Base-by-base conservation (phyloP, 2,329 filamentous ascomycete species). In the Aureobasidium musti region DNA sequence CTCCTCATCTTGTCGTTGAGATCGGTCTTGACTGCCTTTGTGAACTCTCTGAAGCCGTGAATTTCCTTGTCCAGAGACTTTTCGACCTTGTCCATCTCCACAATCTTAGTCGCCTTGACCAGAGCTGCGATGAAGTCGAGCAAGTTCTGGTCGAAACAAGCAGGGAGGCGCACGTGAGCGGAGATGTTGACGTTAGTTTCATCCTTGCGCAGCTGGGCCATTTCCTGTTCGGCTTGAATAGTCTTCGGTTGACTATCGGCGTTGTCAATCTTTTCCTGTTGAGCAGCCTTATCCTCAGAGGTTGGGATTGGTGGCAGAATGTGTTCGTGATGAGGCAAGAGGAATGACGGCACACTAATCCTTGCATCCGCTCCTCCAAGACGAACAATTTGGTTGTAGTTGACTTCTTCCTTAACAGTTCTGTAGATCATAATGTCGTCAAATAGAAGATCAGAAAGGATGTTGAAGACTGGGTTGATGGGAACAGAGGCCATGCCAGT, bases 31-130 rank as follows among this genome's bases (percentile, higher is more conserved):
- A 71, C 66, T 35, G 69, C 71, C 59, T 74, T 73, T 7, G 73
- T 73, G 6, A 75, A 71, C 13, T 72, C 73, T 52, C 70, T 72
- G 65, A 76, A 72, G 8, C 68, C 68, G 3, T 70, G 67, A 69
- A 71, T 70, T 68, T 71, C 72, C 50, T 72, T 68, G 63, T 76
- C 71, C 66, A 75, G 69, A 60, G 74, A 23, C 23, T 41, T 59
- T 19, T 67, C 69, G 17, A 79, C 79, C 67, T 80, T 83, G 70
- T 84, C 82, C 30, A 81, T 74, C 69, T 85, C 83, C 53, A 84
- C 82, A 43, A 85, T 78, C 68, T 85, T 85, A n/a, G 80, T 84
- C 0, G 83, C 83, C 70, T 85, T 86, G n/a, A 84, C 79, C 0
- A 84, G 74, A 1, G 83, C 82, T 1, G 83, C 82, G n/a, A 81